Base-by-base conservation (phyloP, 1,284 basidiomycete genomes). In the Schizophyllum amplum region DNA sequence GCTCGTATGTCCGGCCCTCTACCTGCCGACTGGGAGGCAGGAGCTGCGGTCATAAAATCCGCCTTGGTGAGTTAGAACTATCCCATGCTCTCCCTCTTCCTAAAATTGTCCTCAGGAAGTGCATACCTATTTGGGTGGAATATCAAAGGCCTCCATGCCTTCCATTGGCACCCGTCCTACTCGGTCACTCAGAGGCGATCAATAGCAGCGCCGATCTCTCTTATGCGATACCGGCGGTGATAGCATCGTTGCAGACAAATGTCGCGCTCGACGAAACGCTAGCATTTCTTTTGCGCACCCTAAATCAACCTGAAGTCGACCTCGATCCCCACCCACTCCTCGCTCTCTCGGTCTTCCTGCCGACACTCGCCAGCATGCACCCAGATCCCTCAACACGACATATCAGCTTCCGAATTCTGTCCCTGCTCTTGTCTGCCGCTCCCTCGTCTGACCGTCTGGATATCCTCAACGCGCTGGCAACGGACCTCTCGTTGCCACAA, bases 321-420 rank as follows among this genome's bases (percentile, higher is more conserved):
- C 7, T 57, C 56, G 6, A 77, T 4, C 68, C 72, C 2, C 79
- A 83, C 5, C 63, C 81, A 2, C 67, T 78, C 7, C 62, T 72
- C 1, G 75, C 81, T 1, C 71, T 87, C 1, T 72, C 72, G 47
- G 70, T 73, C 7, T 62, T 82, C 5, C 69, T 88, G 24, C 75
- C 83, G 0, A 68, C 75, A 4, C 63, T 89, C 47, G 80, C 84
- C 5, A 81, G 82, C 62, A 74, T 72, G 1, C 83, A 88, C 62
- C 77, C 82, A 1, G 79, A 87, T 57, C 68, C 84, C 4, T 64
- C 72, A 46, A 72, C 76, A 22, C 77, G 87, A 17, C 80, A 86
- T 59, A 72, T 84, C 56, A 71, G 76, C 6, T 84, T 86, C 66
- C 81, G 84, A 7, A 69, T 81, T 27, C 69, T 89, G 7, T 79